Evolutionary conservation across 441 rosid genomes (phyloP).

Genomic region (Brassica balearica): DNA sequence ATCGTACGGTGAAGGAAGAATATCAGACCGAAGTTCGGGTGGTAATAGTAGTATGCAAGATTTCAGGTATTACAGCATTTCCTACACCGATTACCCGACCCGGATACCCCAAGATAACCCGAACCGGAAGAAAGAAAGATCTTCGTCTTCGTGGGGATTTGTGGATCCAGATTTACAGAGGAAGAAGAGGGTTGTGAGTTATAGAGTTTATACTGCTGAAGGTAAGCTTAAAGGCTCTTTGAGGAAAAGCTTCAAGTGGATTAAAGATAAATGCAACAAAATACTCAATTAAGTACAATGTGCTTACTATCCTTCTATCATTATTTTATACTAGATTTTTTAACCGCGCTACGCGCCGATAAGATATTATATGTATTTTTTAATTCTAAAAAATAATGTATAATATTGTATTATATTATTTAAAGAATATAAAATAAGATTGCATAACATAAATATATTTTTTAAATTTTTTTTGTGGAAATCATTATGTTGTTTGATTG

Average conservation of each 20-base stretch:
- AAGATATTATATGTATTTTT: no score
- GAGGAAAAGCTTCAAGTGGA: conserved; percentile 86
- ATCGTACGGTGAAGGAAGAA: conserved; percentile 68
- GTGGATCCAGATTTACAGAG: conserved; percentile 88
- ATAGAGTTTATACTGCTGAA: conserved; percentile 79
- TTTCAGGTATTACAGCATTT: conserved; percentile 77
- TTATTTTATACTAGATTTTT: no score
- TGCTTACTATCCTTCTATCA: no score
- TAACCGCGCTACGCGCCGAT: no score
- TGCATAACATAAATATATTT: no score
- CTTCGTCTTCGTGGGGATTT: conserved; percentile 65
- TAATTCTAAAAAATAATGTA: no score
- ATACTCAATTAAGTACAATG: conserved; percentile 16
- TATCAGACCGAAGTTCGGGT: conserved; percentile 50
- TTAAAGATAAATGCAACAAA: conserved; percentile 60
- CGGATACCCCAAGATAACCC: conserved; percentile 30
- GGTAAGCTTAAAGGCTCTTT: conserved; percentile 92
- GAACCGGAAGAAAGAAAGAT: conserved; percentile 54
- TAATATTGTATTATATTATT: no score
- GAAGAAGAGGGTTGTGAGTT: conserved; percentile 90
- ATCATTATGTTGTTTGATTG: no score
- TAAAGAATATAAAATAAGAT: no score
- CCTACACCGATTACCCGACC: conserved; percentile 48
- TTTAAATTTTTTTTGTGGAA: no score
- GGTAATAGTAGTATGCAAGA: conserved; percentile 72